Evolutionary conservation across 139 green algal genomes (phyloP).

Genomic region (Haematococcus lacustris): DNA sequence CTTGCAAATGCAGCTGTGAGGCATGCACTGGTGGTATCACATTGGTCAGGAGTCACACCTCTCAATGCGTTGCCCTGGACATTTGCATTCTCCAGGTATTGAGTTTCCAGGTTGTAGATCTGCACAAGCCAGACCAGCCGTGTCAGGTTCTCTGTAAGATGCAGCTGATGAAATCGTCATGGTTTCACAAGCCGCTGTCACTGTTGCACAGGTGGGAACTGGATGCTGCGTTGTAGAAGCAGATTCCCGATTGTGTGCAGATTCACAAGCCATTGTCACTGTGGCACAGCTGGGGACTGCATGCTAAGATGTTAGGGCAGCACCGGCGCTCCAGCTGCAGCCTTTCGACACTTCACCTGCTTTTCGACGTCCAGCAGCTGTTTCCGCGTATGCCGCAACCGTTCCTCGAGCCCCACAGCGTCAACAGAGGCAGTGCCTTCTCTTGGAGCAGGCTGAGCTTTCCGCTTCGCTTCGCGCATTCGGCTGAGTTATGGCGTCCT

Average conservation of each 20-base stretch:
- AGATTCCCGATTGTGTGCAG: too few species aligned
- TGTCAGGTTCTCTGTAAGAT: too few species aligned
- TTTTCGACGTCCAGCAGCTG: slow-evolving; percentile 39
- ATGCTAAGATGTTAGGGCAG: background rate
- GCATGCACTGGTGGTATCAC: too few species aligned
- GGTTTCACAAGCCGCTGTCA: too few species aligned
- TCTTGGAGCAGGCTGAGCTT: too few species aligned
- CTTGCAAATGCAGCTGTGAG: too few species aligned
- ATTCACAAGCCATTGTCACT: background rate
- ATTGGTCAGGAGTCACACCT: too few species aligned
- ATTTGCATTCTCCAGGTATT: slow-evolving; percentile 51
- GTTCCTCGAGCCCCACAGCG: slow-evolving; percentile 33
- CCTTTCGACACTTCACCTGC: slow-evolving; percentile 11
- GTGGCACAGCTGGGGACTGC: background rate
- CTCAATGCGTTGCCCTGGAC: slow-evolving; percentile 52
- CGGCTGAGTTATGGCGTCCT: too few species aligned
- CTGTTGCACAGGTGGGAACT: background rate
- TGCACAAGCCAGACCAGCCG: slow-evolving; percentile 13
- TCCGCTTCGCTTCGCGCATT: too few species aligned
- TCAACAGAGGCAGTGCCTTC: too few species aligned
- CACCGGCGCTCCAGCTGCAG: background rate
- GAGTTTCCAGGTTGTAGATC: slow-evolving; percentile 58
- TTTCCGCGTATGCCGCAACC: slow-evolving; percentile 26
- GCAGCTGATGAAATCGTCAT: too few species aligned
- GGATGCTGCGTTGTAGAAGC: background rate